These are phyloP conservation scores for Ganoderma leucocontextum DNA, from an alignment of 1,284 basidiomycete species.

Conservation along the genomic window DNA sequence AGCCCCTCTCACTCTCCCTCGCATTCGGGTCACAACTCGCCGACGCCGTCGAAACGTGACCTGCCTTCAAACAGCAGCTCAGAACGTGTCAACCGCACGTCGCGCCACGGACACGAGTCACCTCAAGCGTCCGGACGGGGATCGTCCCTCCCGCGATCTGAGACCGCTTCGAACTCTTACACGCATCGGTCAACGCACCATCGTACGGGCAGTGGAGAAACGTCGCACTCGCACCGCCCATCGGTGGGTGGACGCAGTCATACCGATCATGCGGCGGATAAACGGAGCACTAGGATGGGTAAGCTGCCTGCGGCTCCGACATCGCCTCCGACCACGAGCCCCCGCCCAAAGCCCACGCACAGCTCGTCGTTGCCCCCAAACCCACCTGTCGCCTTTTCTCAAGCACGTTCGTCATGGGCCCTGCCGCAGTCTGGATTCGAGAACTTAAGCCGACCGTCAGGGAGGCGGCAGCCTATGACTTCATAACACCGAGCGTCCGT, in stretches of 20 bases:
- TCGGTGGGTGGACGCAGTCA: constrained; percentile 7
- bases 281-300: constrained; percentile 21
- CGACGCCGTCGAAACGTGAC: constrained; percentile 31
- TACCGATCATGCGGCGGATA: constrained; percentile 26
- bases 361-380: constrained; percentile 31
- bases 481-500: constrained; percentile 27
- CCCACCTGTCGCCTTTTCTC: constrained; percentile 25
- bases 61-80: constrained; percentile 32
- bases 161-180: constrained; percentile 16
- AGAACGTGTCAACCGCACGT: constrained; percentile 35
- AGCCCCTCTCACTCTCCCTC: constrained; percentile 26
- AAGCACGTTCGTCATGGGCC: constrained; percentile 33
- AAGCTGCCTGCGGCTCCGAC: not conserved
- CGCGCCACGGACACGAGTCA: constrained; percentile 19
- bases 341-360: constrained; percentile 29
- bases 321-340: constrained; percentile 9
- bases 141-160: constrained; percentile 28
- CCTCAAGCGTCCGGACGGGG: constrained; percentile 21
- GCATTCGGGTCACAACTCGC: constrained; percentile 43
- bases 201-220: constrained; percentile 35
- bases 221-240: constrained; percentile 17
- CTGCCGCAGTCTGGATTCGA: constrained; percentile 33
- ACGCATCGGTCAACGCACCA: constrained; percentile 23
- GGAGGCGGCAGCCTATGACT: constrained; percentile 33
- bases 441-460: constrained; percentile 34